Evolutionary conservation across 768 basidiomycete species (phyloP), one percentile per base, ranked within the genome.

Genomic region (Mycena metata): DNA sequence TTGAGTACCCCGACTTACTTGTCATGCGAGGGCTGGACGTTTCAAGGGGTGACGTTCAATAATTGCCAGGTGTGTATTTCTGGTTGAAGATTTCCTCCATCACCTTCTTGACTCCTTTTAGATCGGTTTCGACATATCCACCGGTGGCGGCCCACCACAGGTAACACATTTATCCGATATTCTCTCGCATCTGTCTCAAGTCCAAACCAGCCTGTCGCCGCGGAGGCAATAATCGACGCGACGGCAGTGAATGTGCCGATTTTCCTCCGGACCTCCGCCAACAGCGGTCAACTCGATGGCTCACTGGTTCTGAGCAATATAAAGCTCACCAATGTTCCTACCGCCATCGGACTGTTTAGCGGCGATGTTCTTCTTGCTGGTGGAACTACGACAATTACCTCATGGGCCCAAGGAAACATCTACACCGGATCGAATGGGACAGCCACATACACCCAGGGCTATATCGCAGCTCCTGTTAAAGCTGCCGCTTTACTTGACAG

Each of bases 381-480:
- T 21, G 89, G 89, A 24, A 87, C 86, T 5, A 87, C 73, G 33
- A 87, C 85, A 0, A 90, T 92, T 71, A 73, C 80, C 0, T 86
- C 89, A 19, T 94, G 93, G 93, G 91, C 83, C 1, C 92, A 94
- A 78, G 93, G 93, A 42, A 92, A 94, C 66, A 82, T 91, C 26
- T 94, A 85, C 76, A 80, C 78, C 3, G 91, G 92, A 24, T 80
- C 84, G 11, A 81, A 80, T 62, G 70, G 81, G 6, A 66, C 72
- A 2, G 80, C 81, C 5, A 76, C 55, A 9, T 94, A 86, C 75
- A 81, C 80, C 8, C 86, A 92, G 77, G 86, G 82, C 11, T 73
- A 76, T 41, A 84, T 93, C 36, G 66, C 79, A 4, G 77, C 81
- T 7, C 83, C 87, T 0, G 79, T 78, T 65, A 93, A 93, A 75